Base-by-base conservation (phyloP, 495 filamentous ascomycete species). In the Aspergillus sclerotioniger region DNA sequence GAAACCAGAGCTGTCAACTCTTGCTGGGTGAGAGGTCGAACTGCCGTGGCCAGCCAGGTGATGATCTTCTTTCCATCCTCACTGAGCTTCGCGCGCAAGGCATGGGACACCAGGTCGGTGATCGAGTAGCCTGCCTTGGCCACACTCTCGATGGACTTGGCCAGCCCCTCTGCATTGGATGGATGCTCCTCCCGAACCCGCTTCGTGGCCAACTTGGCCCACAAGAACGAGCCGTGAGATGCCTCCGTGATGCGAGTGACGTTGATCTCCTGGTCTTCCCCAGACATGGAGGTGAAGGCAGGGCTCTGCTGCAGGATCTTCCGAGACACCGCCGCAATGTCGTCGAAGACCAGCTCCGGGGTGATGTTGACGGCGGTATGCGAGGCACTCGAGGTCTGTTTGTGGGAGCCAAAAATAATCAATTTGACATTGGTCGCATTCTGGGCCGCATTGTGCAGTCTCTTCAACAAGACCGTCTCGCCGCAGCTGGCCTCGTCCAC, bases 201-300 rank as follows among this genome's bases (percentile, higher is more conserved):
- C 59, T 69, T 71, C 8, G 68, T 50, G 43, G 64, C 65, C n/a
- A 76, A 64, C 56, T 74, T 76, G 12, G 71, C 73, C 70, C 70
- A 74, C 0, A 73, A 53, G 59, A 76, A 76, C 25, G 71, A 76
- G 15, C 73, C 71, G 20, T 63, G 54, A 21, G 71, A 60, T 13
- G 66, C 71, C 52, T 74, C 68, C 15, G 67, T 60, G 19, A 76
- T 68, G 15, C 68, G 63, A n/a, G 69, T 69, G 46, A 74, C 60
- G 3, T 57, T 48, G n/a, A 69, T 65, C 45, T 76, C 73, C 19
- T 56, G 60, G 41, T 60, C 53, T 1, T 58, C 58, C 21, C 59
- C 60, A 3, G 57, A 37, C 13, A 62, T 35, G 5, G 20, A 16
- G 7, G 32, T 50, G 48, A 61, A 65, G 10, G 57, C 48, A 16